Conservation (phyloP, 2,329 filamentous ascomycete species). For the Fusarium bactridioides region DNA sequence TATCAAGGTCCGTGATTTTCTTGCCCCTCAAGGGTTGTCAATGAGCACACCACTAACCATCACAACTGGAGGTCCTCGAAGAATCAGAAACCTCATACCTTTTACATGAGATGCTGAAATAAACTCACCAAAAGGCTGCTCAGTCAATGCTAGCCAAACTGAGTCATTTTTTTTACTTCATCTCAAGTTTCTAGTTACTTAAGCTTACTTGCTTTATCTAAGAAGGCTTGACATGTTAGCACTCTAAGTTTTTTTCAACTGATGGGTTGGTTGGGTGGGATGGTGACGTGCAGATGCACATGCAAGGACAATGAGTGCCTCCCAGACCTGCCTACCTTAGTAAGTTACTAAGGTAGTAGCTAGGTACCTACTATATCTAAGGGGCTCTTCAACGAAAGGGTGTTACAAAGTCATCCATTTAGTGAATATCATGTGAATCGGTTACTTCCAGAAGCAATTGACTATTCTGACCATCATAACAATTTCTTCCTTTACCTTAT, state of each 20-base stretch:
- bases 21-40: no score
- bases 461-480: neutral
- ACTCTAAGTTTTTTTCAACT: neutral
- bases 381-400: neutral
- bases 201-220: neutral
- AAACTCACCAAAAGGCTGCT: neutral
- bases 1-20: no score
- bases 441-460: neutral
- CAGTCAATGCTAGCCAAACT: neutral
- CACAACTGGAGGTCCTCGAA: neutral
- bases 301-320: neutral
- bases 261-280: neutral
- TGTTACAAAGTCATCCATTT: neutral
- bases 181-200: neutral
- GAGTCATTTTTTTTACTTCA: no score
- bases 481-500: neutral
- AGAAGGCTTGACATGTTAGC: neutral
- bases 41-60: neutral
- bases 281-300: slow-evolving; percentile 4
- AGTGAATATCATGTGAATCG: neutral
- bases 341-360: neutral
- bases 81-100: neutral
- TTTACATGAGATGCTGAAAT: neutral
- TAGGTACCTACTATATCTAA: neutral
- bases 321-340: neutral